A percentile compares a stretch with the other conserved stretches of the same genome.
Conservation (phyloP, 345 rosid genomes). For the Rhodomyrtus tomentosa region DNA sequence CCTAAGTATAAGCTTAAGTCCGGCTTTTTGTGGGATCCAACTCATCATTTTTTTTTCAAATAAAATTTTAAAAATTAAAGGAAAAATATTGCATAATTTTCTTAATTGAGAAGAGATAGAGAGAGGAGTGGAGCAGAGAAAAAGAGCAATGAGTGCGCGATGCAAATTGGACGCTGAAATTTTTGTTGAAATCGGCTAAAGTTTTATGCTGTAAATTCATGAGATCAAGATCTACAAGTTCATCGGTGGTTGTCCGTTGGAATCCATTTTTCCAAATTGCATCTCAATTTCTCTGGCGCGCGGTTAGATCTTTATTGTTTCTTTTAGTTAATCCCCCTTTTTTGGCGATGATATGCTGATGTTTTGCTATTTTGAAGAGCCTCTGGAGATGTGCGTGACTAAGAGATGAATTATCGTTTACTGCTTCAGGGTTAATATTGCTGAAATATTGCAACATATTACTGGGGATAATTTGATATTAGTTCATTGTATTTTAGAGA, state of each 20-base stretch:
- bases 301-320: not conserved
- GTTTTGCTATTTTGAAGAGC: not conserved
- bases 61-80: not conserved
- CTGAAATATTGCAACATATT: not conserved
- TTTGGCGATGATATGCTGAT: not conserved
- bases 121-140: no score
- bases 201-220: not conserved
- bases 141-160: no score
- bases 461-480: not conserved
- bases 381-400: not conserved
- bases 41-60: not conserved
- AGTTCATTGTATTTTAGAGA: not conserved
- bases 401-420: not conserved
- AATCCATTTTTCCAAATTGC: not conserved
- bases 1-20: not conserved
- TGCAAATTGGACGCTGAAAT: not conserved
- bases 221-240: not conserved
- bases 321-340: not conserved
- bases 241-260: accelerated
- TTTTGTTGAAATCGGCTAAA: not conserved
- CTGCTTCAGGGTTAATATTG: not conserved
- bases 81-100: no score
- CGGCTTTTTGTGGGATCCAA: not conserved
- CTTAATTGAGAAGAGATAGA: not conserved
- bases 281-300: not conserved